Conservation (phyloP, 371 early-diverging fungal genomes). For the Basidiobolus meristosporus region DNA sequence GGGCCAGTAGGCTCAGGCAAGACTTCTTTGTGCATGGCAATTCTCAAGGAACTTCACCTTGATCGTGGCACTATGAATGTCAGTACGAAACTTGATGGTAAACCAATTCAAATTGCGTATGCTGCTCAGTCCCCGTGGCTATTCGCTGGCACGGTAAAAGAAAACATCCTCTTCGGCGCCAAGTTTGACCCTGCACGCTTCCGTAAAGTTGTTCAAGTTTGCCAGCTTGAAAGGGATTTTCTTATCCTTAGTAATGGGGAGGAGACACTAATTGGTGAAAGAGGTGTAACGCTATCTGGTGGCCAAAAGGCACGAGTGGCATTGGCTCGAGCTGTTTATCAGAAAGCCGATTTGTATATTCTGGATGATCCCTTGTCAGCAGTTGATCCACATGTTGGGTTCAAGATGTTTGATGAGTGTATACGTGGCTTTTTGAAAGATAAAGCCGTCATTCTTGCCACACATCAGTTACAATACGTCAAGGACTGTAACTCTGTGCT, state of each 20-base stretch:
- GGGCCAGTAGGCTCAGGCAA: conserved; percentile 84
- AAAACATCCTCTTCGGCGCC: conserved; percentile 84
- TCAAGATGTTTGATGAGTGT: conserved; percentile 62
- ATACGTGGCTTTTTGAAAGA: conserved; percentile 54
- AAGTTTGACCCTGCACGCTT: conserved; percentile 59
- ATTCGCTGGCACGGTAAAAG: conserved; percentile 73
- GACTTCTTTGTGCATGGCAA: conserved; percentile 55
- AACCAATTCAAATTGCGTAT: conserved; percentile 65
- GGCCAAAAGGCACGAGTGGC: conserved; percentile 64
- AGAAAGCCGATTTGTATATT: conserved; percentile 60
- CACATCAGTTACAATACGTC: conserved; percentile 73
- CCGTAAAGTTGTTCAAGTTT: conserved; percentile 15
- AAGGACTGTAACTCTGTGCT: conserved; percentile 41
- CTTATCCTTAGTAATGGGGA: conserved; percentile 65
- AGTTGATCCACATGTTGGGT: conserved; percentile 87
- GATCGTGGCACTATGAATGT: conserved; percentile 59
- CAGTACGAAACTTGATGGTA: conserved; percentile 37
- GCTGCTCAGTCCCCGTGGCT: conserved; percentile 88
- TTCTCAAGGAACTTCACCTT: conserved; percentile 31
- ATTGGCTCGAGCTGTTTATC: conserved; percentile 58
- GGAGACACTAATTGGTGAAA: conserved; percentile 84
- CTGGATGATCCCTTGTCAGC: conserved; percentile 31
- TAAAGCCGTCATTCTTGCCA: conserved; percentile 76
- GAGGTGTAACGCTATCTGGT: conserved; percentile 71
- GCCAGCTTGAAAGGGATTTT: conserved; percentile 53